Base-by-base conservation (phyloP, 352 stramenopile genomes). In the Phytophthora pinifolia region DNA sequence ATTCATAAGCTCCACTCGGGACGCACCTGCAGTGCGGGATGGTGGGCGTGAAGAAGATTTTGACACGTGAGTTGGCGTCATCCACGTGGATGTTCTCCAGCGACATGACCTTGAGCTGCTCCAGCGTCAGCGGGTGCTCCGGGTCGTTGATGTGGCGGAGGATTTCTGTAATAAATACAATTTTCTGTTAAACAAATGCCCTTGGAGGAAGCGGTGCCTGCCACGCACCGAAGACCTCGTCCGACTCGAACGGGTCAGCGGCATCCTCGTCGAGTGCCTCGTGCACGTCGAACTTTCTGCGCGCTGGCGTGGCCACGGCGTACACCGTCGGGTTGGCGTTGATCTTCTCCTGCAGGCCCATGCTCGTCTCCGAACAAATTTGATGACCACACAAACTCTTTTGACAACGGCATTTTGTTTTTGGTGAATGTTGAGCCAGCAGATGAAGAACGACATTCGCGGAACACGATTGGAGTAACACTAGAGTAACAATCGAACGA, bases 21-120 rank as follows among this genome's bases (percentile, higher is more conserved):
- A 42, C 44, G 37, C 37, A 83, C 78, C 78, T 92, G 84, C 96
- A 99, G 79, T 99, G 96, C 41, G 95, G 96, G 55, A 99, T 98
- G 20, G 96, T 99, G 18, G 96, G 96, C 61, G 91, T 96, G 68
- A 94, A 96, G 47, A 76, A 88, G 27, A 98, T 74, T 46, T 74
- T 76, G 14, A 98, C 74, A 50, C 65, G 72, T 58, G 80, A 96
- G 29, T 72, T 77, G 1, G 52, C 59, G 59, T 98, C 85, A 56
- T 97, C 79, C 29, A 98, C 87, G 45, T 78, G 70, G 32, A 97
- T 85, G 60, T 96, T 96, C 59, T 97, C 89, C 6, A 92, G 71
- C 49, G 88, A 77, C 70, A 96, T 89, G 39, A 98, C 91, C 59
- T 97, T 97, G 37, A 98, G 78, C 65, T 98, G 89, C 72, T 98